Evolutionary conservation across 1,139 yeast species (phyloP).

Genomic region (Yamadazyma jaroonii): DNA sequence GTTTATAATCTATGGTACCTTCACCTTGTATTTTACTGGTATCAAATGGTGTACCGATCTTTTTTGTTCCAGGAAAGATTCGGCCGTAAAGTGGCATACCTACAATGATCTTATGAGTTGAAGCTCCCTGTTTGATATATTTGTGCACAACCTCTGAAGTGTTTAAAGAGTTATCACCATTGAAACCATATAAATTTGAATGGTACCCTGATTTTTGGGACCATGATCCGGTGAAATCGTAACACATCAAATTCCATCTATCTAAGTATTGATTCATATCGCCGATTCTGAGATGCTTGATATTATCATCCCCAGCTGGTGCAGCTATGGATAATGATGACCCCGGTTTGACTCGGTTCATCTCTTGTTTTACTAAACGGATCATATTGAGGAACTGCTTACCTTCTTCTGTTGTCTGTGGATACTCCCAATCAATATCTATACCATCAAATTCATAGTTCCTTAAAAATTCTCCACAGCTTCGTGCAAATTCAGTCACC

Average conservation of each 20-base stretch:
- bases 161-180: constrained; percentile 44
- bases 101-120: constrained; percentile 54
- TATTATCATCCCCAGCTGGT: constrained; percentile 59
- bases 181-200: constrained; percentile 56
- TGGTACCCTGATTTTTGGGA: constrained; percentile 60
- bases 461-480: constrained; percentile 46
- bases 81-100: constrained; percentile 94
- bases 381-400: constrained; percentile 44
- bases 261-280: constrained; percentile 58
- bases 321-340: constrained; percentile 67
- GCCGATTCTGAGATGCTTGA: constrained; percentile 38
- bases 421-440: constrained; percentile 96
- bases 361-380: constrained; percentile 32
- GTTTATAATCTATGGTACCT: constrained; percentile 57
- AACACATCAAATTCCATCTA: constrained; percentile 87
- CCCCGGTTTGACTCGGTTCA: constrained; percentile 26
- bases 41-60: constrained; percentile 40
- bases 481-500: constrained; percentile 46
- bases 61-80: constrained; percentile 47
- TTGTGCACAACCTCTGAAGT: constrained; percentile 48
- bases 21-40: constrained; percentile 22
- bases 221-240: constrained; percentile 86
- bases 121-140: constrained; percentile 43
- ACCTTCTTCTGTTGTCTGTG: constrained; percentile 49
- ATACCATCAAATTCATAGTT: constrained; percentile 80